Evolutionary conservation across 2,329 filamentous ascomycete species (phyloP), one percentile per base, ranked within the genome.

Genomic region (Aplosporella prunicola): DNA sequence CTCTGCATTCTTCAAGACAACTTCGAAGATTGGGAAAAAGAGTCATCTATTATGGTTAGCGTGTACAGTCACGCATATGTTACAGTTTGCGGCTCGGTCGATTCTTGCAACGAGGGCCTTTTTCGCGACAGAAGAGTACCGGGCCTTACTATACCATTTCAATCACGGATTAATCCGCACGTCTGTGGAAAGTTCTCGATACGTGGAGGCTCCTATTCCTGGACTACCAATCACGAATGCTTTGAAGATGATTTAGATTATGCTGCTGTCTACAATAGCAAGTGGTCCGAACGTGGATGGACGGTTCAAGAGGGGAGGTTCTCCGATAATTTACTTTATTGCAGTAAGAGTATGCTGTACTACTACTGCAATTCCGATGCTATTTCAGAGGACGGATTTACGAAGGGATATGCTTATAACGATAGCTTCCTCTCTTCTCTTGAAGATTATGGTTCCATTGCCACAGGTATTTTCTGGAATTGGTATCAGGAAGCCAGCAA

Each of bases 1-100:
- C 34, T 45, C 13, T 45, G 43, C 20, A 45, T 45, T 20, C 14
- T 45, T 13, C 42, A 45, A 39, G 32, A 43, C 20, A 18, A 37
- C 13, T 9, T 9, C 4, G 23, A 16, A 4, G 38, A 45, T 14
- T 34, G 35, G 33, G 23, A 23, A 13, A 33, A 15, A 6, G 29
- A 39, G 11, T 20, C 29, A 6, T 3, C 29, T 5, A 20, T 5
- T 1, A 31, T 31, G 29, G 5, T 5, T 18, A n/a, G 14, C 1
- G 11, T 31, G 2, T 31, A 31, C 17, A 10, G 9, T 10, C 18
- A 31, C 2, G 29, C 29, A 2, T 18, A 20, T 9, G 3, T 31
- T 5, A 31, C 29, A 5, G 5, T 31, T 7, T 31, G 29, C n/a
- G 29, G 16, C 20, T 6, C 20, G 17, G 29, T 31, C 15, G 11